phyloP scores from a whole-genome alignment of 192 early-diverging fungal species.

The Coemansia sp. region DNA sequence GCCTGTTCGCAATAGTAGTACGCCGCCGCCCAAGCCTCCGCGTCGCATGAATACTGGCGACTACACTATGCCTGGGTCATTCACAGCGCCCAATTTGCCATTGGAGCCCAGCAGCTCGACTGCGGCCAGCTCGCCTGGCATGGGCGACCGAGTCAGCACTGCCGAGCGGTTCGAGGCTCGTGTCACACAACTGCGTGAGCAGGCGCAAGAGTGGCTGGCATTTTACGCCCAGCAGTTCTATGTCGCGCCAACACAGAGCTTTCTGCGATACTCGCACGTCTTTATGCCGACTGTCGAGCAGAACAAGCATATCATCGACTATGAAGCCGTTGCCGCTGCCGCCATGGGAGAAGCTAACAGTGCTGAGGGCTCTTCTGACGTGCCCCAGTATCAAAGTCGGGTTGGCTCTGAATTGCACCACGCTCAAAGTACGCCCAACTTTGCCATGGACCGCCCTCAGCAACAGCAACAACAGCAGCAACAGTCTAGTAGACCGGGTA shows the following conservation, averaged over 20 bases:
- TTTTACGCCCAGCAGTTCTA: slow-evolving; percentile 53
- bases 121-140: neutral
- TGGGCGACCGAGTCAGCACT: slow-evolving; percentile 1
- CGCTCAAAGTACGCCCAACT: neutral
- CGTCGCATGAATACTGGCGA: slow-evolving; percentile 2
- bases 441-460: neutral
- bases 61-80: neutral
- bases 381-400: neutral
- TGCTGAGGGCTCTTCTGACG: neutral
- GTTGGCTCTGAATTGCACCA: neutral
- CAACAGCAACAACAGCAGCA: slow-evolving; percentile 9
- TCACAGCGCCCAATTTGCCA: neutral
- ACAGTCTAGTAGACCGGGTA: neutral
- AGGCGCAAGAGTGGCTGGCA: slow-evolving; percentile 52
- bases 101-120: neutral
- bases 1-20: neutral
- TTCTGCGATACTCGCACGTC: slow-evolving; percentile 25
- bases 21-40: slow-evolving; percentile 28
- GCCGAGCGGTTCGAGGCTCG: slow-evolving; percentile 27
- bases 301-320: slow-evolving; percentile 47
- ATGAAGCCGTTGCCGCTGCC: slow-evolving; percentile 25
- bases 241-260: slow-evolving; percentile 47
- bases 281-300: slow-evolving; percentile 43
- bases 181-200: slow-evolving; percentile 28
- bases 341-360: slow-evolving; percentile 7